These are phyloP conservation scores for Hansfordia pulvinata DNA, from an alignment of 2,329 filamentous ascomycete genomes.

Conservation along the genomic window DNA sequence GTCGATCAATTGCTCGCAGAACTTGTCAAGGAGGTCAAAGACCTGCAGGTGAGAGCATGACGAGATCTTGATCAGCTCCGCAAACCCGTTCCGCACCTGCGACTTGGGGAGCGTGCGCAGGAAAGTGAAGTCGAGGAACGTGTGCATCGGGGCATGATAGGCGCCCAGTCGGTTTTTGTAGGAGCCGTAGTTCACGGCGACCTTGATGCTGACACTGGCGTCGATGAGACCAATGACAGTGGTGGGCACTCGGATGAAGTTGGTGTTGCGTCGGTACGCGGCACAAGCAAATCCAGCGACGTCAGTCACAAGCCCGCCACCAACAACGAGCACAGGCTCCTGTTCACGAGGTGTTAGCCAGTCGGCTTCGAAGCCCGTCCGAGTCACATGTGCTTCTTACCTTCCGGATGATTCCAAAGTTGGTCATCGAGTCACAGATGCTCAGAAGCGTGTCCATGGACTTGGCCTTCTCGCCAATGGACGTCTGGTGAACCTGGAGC, in stretches of 20 bases:
- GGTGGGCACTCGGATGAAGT: constrained; percentile 61
- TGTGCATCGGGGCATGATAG: constrained; percentile 59
- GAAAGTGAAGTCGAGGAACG: constrained; percentile 62
- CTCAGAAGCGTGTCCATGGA: constrained; percentile 54
- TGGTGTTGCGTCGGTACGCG: constrained; percentile 57
- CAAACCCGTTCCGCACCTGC: constrained; percentile 61
- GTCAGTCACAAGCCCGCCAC: constrained; percentile 58
- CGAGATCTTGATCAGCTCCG: constrained; percentile 65
- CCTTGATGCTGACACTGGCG: constrained; percentile 63
- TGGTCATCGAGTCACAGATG: constrained; percentile 62
- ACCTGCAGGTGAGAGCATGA: constrained; percentile 54
- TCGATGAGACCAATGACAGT: constrained; percentile 66
- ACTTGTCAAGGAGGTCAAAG: constrained; percentile 54
- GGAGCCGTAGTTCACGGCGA: constrained; percentile 65
- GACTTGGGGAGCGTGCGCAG: constrained; percentile 52
- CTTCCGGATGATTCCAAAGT: constrained; percentile 58
- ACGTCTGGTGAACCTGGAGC: constrained; percentile 56
- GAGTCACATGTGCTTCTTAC: too few relatives aligned
- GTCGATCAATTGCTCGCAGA: constrained; percentile 53
- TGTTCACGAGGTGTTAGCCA: too few relatives aligned
- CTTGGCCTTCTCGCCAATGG: constrained; percentile 65
- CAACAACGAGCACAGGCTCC: constrained; percentile 53
- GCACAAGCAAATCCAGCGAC: constrained; percentile 63
- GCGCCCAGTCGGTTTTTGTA: constrained; percentile 65
- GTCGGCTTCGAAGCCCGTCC: too few relatives aligned